Percentiles rank a stretch among this genome's conserved stretches.
phyloP scores from a whole-genome alignment of 306 rosid species.

The Hippophae tibetana region DNA sequence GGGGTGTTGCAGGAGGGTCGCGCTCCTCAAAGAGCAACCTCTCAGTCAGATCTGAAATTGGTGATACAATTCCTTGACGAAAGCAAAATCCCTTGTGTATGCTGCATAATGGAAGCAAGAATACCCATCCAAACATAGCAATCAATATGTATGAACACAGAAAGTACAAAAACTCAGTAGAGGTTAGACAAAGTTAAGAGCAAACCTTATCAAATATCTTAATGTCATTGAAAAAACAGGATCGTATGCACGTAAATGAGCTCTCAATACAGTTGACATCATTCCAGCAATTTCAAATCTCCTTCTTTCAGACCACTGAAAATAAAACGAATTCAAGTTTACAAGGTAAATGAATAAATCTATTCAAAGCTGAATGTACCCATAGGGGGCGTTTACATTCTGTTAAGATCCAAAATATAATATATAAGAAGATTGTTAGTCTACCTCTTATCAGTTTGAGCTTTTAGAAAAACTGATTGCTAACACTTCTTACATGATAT shows the following conservation, averaged over 20 bases:
- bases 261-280: constrained; percentile 78
- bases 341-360: constrained; percentile 3
- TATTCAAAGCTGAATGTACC: neutral
- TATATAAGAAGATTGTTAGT: neutral
- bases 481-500: too few relatives aligned
- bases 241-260: constrained; percentile 94
- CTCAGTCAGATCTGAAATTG: constrained; percentile 85
- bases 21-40: constrained; percentile 93
- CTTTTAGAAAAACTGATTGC: too few relatives aligned
- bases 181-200: constrained; percentile 4
- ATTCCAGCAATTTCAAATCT: constrained; percentile 81
- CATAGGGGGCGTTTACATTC: neutral
- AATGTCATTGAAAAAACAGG: constrained; percentile 85
- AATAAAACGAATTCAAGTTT: constrained; percentile 18
- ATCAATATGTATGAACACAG: neutral
- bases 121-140: neutral
- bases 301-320: constrained; percentile 91
- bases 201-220: constrained; percentile 90
- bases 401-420: constrained; percentile 8
- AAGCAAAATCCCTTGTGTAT: constrained; percentile 86
- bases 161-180: neutral
- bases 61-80: constrained; percentile 82
- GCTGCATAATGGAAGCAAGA: constrained; percentile 32
- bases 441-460: too few relatives aligned
- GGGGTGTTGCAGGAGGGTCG: constrained; percentile 80